Conservation (phyloP, 257 asterid genomes). For the Primulina tabacum region DNA sequence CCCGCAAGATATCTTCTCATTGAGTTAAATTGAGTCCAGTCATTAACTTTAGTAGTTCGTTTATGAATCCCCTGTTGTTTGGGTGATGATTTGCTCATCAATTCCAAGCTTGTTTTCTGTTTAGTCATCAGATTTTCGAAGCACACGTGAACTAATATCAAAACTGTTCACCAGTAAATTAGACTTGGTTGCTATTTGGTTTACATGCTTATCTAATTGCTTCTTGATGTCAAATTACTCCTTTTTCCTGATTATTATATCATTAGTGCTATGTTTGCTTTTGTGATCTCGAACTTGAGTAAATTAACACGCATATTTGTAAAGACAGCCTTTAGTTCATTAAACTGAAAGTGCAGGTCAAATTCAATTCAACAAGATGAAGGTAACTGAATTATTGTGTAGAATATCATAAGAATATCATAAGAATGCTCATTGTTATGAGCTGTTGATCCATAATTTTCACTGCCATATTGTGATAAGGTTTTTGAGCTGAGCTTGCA, state of each 20-base stretch:
- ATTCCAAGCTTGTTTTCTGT: background rate
- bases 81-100: background rate
- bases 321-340: too few species aligned
- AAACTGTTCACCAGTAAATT: background rate
- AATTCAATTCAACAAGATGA: too few species aligned
- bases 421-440: background rate
- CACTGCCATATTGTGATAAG: background rate
- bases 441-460: background rate
- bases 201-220: background rate
- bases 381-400: background rate
- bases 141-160: background rate
- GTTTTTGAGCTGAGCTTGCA: background rate
- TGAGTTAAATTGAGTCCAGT: conserved; percentile 19
- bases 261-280: background rate
- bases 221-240: background rate
- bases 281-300: background rate
- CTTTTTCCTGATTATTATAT: background rate
- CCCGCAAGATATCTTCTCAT: conserved; percentile 44
- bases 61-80: background rate
- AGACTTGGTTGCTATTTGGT: background rate
- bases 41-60: background rate
- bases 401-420: background rate
- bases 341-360: too few species aligned
- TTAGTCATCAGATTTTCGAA: background rate
- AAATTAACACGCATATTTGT: background rate